phyloP scores from a whole-genome alignment of 2,329 filamentous ascomycete genomes.

The Aspergillus quadrilineatus region DNA sequence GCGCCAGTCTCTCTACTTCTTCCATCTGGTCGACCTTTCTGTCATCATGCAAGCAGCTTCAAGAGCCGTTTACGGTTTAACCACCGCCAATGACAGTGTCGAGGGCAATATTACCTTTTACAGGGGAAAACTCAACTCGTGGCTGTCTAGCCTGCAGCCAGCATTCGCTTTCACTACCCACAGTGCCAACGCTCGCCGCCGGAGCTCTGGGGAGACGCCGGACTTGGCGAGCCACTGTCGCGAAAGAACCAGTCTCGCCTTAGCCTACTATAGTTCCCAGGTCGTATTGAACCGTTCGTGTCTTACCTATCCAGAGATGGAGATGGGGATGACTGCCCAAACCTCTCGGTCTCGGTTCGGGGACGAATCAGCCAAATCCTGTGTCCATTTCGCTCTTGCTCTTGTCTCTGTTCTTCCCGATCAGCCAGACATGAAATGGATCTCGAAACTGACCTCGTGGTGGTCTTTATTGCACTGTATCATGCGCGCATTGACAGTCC shows the following conservation, averaged over 20 bases:
- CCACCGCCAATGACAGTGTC: not conserved
- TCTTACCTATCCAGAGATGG: not conserved
- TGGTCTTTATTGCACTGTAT: constrained; percentile 43
- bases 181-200: not conserved
- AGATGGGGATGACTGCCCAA: not conserved
- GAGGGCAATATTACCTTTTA: not conserved
- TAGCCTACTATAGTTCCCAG: not conserved
- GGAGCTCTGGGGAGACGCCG: too few relatives aligned
- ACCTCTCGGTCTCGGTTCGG: not conserved
- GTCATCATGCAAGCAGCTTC: not conserved
- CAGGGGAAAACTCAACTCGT: not conserved
- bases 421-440: constrained; percentile 32
- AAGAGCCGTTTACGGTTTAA: not conserved
- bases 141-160: not conserved
- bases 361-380: not conserved
- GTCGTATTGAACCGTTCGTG: not conserved
- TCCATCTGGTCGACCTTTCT: not conserved
- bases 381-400: constrained; percentile 7
- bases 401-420: constrained; percentile 36
- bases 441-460: constrained; percentile 39
- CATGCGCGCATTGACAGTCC: constrained; percentile 40
- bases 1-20: constrained; percentile 3
- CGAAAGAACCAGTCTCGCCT: not conserved
- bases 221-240: not conserved
- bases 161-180: not conserved